Base-by-base conservation (phyloP, 352 stramenopile genomes). In the Globisporangium spinosum region DNA sequence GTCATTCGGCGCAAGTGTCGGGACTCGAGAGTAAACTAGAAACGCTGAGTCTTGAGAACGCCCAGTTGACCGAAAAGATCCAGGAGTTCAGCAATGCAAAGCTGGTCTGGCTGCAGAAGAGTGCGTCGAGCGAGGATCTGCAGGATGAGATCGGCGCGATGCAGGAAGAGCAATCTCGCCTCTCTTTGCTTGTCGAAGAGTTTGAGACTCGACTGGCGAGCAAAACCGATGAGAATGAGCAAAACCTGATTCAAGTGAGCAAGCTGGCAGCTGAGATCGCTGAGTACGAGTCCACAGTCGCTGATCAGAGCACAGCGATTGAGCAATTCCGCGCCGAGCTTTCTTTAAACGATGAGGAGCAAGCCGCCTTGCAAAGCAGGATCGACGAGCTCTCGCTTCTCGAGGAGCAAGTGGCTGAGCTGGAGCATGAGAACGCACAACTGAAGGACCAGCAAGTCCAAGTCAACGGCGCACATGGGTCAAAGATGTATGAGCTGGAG, bases 81-180 rank as follows among this genome's bases (percentile, higher is more conserved):
- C 60, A 68, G 29, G 57, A 53, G 1, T 59, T 77, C 2, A 64
- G 65, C 43, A 47, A 68, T 38, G 69, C 76, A 25, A 71, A 71
- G 57, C n/a, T 66, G 6, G 54, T 49, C 12, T 76, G 66, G 70
- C 61, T 76, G 10, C 57, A 78, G 55, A 71, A 68, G 54, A 69
- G 66, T 20, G 72, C 66, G 34, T 71, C 60, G 4, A 73, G 68
- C 23, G 68, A 77, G 10, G 71, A 77, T 47, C 61, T 77, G 6
- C 64, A 68, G 29, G 58, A 64, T 6, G 71, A 77, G 57, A 68
- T 77, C 35, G 55, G 62, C 3, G 69, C 63, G 20, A 71, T 71
- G 68, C 70, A 61, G n/a, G 61, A 75, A 65, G 63, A 72, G 25
- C 73, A 66, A 15, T 70, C 64, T 62, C 66, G 54, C 12, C 64